Evolutionary conservation across 305 asterid species (phyloP).

Genomic region (Solanum hybrid): DNA sequence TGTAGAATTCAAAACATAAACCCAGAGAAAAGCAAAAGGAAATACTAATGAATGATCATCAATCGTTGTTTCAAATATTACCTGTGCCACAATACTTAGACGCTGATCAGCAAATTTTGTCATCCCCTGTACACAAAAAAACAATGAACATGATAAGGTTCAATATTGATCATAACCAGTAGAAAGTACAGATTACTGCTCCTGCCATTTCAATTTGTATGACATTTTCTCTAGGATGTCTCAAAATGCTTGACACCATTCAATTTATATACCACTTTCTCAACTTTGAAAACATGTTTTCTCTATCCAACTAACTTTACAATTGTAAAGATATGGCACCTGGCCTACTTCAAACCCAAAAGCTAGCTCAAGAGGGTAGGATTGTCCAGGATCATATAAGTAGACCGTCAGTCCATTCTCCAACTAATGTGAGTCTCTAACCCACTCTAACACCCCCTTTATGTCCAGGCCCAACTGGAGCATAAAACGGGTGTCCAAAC

Average conservation of each 20-base stretch:
- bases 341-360: not conserved
- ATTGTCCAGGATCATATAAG: not conserved
- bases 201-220: not conserved
- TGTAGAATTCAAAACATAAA: not conserved
- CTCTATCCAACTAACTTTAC: not conserved
- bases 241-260: not conserved
- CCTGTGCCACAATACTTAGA: conserved; percentile 29
- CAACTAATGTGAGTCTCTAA: not conserved
- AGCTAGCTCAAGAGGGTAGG: not conserved
- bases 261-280: not conserved
- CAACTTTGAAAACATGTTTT: not conserved
- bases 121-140: conserved; percentile 23
- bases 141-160: not conserved
- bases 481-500: not conserved
- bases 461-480: not conserved
- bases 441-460: not conserved
- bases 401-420: not conserved
- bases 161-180: not conserved
- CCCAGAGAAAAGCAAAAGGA: not conserved
- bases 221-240: not conserved
- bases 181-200: not conserved
- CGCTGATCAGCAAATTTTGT: conserved; percentile 22
- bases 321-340: not conserved
- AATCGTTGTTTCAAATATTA: conserved; percentile 13
- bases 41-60: not conserved